Evolutionary conservation across 805 yeast genomes (phyloP), one percentile per base, ranked within the genome.

Genomic region (Suhomyces pyralidae): DNA sequence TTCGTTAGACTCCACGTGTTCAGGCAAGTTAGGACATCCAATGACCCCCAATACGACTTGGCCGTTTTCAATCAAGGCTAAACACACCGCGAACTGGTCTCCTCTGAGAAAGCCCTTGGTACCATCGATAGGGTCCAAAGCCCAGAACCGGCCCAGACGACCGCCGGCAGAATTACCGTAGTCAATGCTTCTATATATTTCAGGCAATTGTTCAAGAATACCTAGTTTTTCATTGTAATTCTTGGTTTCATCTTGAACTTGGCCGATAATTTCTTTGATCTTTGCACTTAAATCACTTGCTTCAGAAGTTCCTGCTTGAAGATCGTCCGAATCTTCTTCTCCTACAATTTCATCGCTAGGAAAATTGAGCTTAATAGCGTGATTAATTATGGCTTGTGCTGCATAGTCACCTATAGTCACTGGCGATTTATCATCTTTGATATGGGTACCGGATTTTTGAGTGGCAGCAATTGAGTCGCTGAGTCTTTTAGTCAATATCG

Each of bases 61-160:
- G 12, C 97, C 96, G 63, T 92, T 87, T 28, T 84, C 96, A 46
- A 94, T 85, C 58, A 94, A 73, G 0, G 96, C 97, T 45, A 94
- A 75, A 66, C 99, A 94, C 1, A 94, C 96, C 1, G 99, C 97
- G 69, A 90, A 94, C 66, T 94, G 99, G 58, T 92, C 97, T 46
- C 97, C 96, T 64, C 99, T 80, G 51, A 94, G 74, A 66, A 94
- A 94, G 0, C 99, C 99, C 67, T 75, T 94, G 19, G 99, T 94
- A 7, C 99, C 99, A 65, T 94, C 99, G 56, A 94, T 92, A 40
- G 99, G 99, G 65, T 94, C 99, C 63, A 94, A 74, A 0, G 97
- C 96, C 99, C 99, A 94, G 66, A 90, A 84, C 55, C 99, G 78
- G 22, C 96, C 96, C 36, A 69, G 74, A 30, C 71, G 59, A 4